Evolutionary conservation across 192 early-diverging fungal genomes (phyloP).

Genomic region (Gaertneriomyces sp.): DNA sequence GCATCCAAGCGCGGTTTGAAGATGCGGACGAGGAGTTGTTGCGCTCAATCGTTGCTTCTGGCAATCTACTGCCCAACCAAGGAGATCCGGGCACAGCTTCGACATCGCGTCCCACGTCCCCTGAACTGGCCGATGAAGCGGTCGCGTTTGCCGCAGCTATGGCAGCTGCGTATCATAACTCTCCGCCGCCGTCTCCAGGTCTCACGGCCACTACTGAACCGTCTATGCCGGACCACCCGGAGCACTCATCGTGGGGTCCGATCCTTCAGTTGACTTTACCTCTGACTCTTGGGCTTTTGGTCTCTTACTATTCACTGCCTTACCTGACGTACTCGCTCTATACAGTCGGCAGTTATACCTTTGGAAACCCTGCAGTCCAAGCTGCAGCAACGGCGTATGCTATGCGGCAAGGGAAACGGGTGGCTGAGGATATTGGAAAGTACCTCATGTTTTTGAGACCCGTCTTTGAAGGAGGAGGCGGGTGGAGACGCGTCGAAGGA

Average conservation of each 20-base stretch:
- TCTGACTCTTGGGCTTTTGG: neutral
- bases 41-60: too few relatives aligned
- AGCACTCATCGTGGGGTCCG: neutral
- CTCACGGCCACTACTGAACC: neutral
- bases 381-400: constrained; percentile 42
- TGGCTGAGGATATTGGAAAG: constrained; percentile 9
- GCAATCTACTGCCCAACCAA: neutral
- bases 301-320: constrained; percentile 10
- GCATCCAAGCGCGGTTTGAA: neutral
- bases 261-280: too few relatives aligned
- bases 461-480: constrained; percentile 5
- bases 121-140: constrained; percentile 17
- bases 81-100: neutral
- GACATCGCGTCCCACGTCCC: neutral
- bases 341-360: constrained; percentile 7
- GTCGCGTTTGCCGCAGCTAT: constrained; percentile 26
- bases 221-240: neutral
- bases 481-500: constrained; percentile 34
- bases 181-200: neutral
- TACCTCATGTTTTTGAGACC: constrained; percentile 27
- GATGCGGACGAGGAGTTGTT: too few relatives aligned
- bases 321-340: constrained; percentile 9
- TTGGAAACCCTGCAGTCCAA: constrained; percentile 25
- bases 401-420: constrained; percentile 34
- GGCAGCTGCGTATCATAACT: constrained; percentile 12